Evolutionary conservation across 352 stramenopile genomes (phyloP).

Genomic region (Globisporangium splendens): DNA sequence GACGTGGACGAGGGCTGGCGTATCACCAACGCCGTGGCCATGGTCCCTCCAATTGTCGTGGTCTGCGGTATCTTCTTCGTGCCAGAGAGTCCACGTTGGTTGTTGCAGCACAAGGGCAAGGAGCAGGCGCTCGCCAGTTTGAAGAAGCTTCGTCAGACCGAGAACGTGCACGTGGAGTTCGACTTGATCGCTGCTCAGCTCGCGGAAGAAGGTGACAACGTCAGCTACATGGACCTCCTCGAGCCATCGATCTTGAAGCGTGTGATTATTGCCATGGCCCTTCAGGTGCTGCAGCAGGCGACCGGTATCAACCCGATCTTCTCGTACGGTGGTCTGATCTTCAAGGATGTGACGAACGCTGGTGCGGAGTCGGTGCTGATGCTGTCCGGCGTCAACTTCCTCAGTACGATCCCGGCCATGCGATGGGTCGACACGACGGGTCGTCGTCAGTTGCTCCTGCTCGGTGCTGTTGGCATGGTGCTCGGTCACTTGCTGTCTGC

Average conservation of each 20-base stretch:
- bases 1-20: slow-evolving; percentile 27
- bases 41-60: slow-evolving; percentile 29
- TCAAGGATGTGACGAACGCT: too few relatives aligned
- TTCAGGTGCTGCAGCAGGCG: too few relatives aligned
- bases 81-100: slow-evolving; percentile 36
- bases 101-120: slow-evolving; percentile 34
- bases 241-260: slow-evolving; percentile 23
- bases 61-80: too few relatives aligned
- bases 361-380: too few relatives aligned
- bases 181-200: slow-evolving; percentile 34
- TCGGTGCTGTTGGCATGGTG: slow-evolving; percentile 23
- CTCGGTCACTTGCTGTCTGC: slow-evolving; percentile 32
- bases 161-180: slow-evolving; percentile 29
- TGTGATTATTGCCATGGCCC: too few relatives aligned
- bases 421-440: slow-evolving; percentile 30
- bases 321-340: too few relatives aligned
- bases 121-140: slow-evolving; percentile 23
- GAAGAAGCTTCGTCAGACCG: slow-evolving; percentile 27
- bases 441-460: slow-evolving; percentile 26
- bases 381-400: too few relatives aligned
- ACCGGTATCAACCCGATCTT: too few relatives aligned
- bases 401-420: slow-evolving; percentile 35
- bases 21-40: slow-evolving; percentile 31
- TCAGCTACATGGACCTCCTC: slow-evolving; percentile 20
- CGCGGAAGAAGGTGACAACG: slow-evolving; percentile 22